Base-by-base conservation (phyloP, 2,329 filamentous ascomycete species). In the Talaromyces sp. region DNA sequence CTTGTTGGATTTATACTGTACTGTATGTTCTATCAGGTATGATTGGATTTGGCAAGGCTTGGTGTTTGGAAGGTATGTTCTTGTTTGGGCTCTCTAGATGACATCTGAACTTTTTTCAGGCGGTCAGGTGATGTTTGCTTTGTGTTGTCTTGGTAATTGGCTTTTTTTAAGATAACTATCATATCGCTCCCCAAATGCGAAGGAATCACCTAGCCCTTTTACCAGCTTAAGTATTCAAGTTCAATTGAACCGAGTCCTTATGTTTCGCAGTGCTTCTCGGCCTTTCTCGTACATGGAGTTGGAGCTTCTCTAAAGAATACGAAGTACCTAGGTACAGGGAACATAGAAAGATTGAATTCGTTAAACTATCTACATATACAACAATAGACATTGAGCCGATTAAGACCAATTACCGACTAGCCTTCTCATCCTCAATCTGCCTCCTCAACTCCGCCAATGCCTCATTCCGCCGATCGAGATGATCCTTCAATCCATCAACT, bases 391-490 rank as follows among this genome's bases (percentile, higher is more conserved):
- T 53, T 45, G 28, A 31, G 25, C 57, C 46, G 36, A 46, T 17
- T 15, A 4, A 36, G 15, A 6, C 15, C n/a, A 10, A 45, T 66
- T 67, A 75, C 58, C 73, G 73, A 61, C 80, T 77, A 60, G 78
- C 77, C 79, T 89, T 94, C 81, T 93, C 92, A 21, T 90, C 87
- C 67, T 97, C 91, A 74, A 97, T 88, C 76, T 97, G 86, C 69
- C 84, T 80, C 74, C 85, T 84, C 70, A 97, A 70, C 71, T 90
- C 88, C 50, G 88, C 85, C 67, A 99, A 77, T 31, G 87, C 84
- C 63, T 87, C 84, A 74, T 93, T 84, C 61, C 94, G 81, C 64
- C 86, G 85, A 67, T 84, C 81, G 68, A 97, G 76, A 78, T 99
- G 94, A 61, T 80, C 77, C 77, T 96, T 91, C 64, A 99, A 73